These are phyloP conservation scores for Aspergillus sp. DNA, from an alignment of 2,329 filamentous ascomycete species.

Conservation along the genomic window DNA sequence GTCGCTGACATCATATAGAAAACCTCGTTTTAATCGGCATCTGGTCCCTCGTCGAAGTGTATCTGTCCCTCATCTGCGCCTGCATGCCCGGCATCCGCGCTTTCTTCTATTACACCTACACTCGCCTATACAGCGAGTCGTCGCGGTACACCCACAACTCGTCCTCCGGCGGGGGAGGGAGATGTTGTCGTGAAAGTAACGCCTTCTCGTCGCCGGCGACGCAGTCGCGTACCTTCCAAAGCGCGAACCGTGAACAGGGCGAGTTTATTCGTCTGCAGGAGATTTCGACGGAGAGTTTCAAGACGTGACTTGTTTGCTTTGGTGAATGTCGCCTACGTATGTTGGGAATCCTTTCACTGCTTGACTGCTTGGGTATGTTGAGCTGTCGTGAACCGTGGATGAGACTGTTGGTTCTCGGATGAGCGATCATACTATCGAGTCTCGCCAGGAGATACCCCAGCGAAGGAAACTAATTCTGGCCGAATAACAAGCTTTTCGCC, in stretches of 20 bases:
- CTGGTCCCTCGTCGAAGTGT: conserved; percentile 2
- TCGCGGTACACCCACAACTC: neutral
- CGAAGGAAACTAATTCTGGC: no score
- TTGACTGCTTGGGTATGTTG: no score
- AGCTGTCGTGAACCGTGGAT: no score
- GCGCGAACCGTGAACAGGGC: neutral
- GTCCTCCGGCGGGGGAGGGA: no score
- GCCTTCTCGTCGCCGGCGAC: neutral
- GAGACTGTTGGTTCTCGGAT: no score
- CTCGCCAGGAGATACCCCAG: no score
- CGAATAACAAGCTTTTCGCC: no score
- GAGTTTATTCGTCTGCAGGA: conserved; percentile 1
- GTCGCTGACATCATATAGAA: neutral
- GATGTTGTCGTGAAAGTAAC: neutral
- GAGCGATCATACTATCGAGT: no score
- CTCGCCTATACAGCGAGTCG: neutral
- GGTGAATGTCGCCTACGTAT: no score
- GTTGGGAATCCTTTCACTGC: no score
- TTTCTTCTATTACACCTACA: conserved; percentile 1
- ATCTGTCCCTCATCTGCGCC: neutral
- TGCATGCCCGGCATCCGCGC: conserved; percentile 10
- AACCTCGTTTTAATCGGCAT: neutral
- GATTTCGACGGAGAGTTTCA: neutral
- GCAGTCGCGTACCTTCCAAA: neutral
- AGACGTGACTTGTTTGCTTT: neutral